Percentiles rank a stretch among this genome's conserved stretches.
These are phyloP conservation scores for Auriscalpium microsporum DNA, from an alignment of 768 basidiomycete genomes.

Conservation along the genomic window DNA sequence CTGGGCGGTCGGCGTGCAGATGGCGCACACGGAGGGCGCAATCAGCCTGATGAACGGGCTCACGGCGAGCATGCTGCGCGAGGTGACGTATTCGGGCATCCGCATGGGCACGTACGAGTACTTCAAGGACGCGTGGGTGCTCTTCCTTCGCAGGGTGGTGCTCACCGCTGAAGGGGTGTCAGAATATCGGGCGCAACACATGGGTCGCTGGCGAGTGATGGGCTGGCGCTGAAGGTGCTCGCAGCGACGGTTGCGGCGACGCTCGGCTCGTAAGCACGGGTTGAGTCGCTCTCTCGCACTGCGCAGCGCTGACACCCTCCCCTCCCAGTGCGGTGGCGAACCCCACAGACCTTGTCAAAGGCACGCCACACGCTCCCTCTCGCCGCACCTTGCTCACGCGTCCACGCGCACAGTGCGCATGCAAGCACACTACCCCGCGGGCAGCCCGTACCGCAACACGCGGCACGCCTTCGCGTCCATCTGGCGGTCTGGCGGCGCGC, in stretches of 20 bases:
- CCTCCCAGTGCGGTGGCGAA: constrained; percentile 24
- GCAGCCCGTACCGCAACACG: constrained; percentile 25
- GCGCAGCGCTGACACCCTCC: background rate
- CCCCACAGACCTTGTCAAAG: constrained; percentile 30
- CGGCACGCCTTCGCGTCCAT: constrained; percentile 25
- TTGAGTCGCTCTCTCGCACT: background rate
- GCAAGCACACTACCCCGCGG: constrained; percentile 29
- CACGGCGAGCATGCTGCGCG: constrained; percentile 28
- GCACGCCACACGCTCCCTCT: constrained; percentile 3
- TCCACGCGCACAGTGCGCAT: constrained; percentile 23
- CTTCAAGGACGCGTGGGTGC: constrained; percentile 27
- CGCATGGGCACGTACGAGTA: constrained; percentile 29
- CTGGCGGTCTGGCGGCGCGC: constrained; percentile 16
- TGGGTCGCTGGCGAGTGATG: constrained; percentile 23
- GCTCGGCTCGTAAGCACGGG: constrained; percentile 23
- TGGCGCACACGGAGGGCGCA: constrained; percentile 26
- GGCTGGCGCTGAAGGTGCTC: constrained; percentile 25
- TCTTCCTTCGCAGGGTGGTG: background rate
- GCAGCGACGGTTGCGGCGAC: constrained; percentile 25
- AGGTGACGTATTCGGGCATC: constrained; percentile 28
- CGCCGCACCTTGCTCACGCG: background rate
- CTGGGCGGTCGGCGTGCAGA: constrained; percentile 26
- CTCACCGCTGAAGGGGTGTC: background rate
- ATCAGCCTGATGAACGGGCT: constrained; percentile 25
- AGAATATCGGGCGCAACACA: constrained; percentile 19